Evolutionary conservation across 179 eudicot genomes (phyloP).

Genomic region (Nepenthes alata): DNA sequence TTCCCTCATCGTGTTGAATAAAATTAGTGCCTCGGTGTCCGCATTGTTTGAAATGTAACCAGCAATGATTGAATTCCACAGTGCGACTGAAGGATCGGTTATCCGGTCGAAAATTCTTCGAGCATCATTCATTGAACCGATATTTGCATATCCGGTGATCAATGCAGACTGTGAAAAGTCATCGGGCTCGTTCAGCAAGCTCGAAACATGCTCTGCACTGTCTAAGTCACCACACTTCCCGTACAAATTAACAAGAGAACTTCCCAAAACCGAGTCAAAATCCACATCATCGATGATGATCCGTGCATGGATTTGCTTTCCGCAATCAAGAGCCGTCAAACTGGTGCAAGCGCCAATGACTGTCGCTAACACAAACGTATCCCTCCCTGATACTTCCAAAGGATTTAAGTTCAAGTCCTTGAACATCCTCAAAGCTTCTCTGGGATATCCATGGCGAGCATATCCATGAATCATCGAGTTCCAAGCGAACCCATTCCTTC

Average conservation of each 20-base stretch:
- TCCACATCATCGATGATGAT: constrained; percentile 35
- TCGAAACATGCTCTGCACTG: constrained; percentile 29
- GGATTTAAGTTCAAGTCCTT: constrained; percentile 33
- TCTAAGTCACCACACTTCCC: constrained; percentile 70
- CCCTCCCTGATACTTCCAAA: constrained; percentile 23
- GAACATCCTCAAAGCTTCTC: constrained; percentile 58
- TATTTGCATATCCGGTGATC: constrained; percentile 71
- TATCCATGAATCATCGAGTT: constrained; percentile 81
- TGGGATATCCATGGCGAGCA: constrained; percentile 36
- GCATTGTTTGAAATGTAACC: constrained; percentile 45
- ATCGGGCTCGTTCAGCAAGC: constrained; percentile 35
- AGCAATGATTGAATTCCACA: constrained; percentile 81
- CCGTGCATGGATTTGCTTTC: constrained; percentile 70
- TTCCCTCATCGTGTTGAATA: constrained; percentile 42
- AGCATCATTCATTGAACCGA: constrained; percentile 63
- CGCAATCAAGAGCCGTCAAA: constrained; percentile 42
- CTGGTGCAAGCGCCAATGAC: constrained; percentile 62
- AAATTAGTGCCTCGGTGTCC: constrained; percentile 31
- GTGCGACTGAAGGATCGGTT: constrained; percentile 37
- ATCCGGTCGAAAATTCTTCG: constrained; percentile 35
- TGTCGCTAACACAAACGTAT: constrained; percentile 56
- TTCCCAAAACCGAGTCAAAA: constrained; percentile 56
- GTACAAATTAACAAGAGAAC: constrained; percentile 74
- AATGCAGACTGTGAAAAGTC: constrained; percentile 72
- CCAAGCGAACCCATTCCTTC: constrained; percentile 61